phyloP scores from a whole-genome alignment of 164 flowering plant species.

The Platanus orientalis region DNA sequence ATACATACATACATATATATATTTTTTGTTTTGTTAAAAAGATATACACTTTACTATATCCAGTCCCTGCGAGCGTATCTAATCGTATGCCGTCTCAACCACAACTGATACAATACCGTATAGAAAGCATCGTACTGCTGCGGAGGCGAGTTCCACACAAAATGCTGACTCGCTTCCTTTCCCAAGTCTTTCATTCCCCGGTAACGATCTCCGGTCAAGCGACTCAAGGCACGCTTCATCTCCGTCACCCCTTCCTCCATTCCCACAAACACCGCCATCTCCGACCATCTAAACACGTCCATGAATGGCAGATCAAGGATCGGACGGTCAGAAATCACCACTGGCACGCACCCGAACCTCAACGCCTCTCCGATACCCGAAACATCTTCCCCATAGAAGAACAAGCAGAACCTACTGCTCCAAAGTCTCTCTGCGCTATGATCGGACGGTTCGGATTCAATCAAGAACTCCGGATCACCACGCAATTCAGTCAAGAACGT shows the following conservation, averaged over 20 bases:
- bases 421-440: slow-evolving; percentile 17
- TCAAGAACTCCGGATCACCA: slow-evolving; percentile 34
- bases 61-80: slow-evolving; percentile 45
- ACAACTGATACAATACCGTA: slow-evolving; percentile 67
- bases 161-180: slow-evolving; percentile 48
- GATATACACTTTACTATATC: no score
- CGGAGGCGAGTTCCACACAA: slow-evolving; percentile 48
- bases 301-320: slow-evolving; percentile 62
- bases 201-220: slow-evolving; percentile 26
- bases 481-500: slow-evolving; percentile 27
- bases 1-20: no score
- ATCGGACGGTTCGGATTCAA: slow-evolving; percentile 42
- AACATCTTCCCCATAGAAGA: slow-evolving; percentile 37
- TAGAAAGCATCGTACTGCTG: slow-evolving; percentile 64
- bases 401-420: slow-evolving; percentile 54
- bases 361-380: slow-evolving; percentile 48
- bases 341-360: slow-evolving; percentile 69
- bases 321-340: slow-evolving; percentile 63
- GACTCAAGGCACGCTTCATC: slow-evolving; percentile 31
- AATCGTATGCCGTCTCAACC: slow-evolving; percentile 65
- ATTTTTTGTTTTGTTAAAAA: no score
- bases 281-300: slow-evolving; percentile 69
- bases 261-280: slow-evolving; percentile 51
- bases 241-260: slow-evolving; percentile 23
- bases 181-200: slow-evolving; percentile 42